Percentiles rank a stretch among this genome's conserved stretches.
These are phyloP conservation scores for Phytopythium montanum DNA, from an alignment of 352 stramenopile genomes.

Conservation along the genomic window DNA sequence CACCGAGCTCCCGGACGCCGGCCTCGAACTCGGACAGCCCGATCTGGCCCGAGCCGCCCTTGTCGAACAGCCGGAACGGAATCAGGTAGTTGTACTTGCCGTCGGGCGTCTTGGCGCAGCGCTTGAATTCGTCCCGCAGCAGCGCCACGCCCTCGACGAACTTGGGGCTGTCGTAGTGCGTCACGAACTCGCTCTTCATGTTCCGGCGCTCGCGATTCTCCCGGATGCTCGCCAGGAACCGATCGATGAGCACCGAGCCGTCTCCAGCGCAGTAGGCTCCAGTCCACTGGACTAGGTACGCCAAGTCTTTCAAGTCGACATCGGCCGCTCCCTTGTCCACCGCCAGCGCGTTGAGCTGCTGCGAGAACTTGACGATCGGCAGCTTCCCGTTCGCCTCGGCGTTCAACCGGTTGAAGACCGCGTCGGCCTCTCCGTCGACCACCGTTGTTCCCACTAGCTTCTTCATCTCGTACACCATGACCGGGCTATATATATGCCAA, in stretches of 20 bases:
- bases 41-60: constrained; percentile 64
- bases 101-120: constrained; percentile 75
- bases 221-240: constrained; percentile 61
- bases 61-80: constrained; percentile 73
- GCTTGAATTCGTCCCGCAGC: constrained; percentile 66
- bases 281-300: constrained; percentile 71
- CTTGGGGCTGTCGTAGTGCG: constrained; percentile 71
- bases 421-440: constrained; percentile 30
- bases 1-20: constrained; percentile 59
- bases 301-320: constrained; percentile 67
- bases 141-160: constrained; percentile 75
- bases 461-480: constrained; percentile 61
- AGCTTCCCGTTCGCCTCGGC: constrained; percentile 67
- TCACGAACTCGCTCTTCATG: constrained; percentile 85
- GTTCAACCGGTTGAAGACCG: constrained; percentile 69
- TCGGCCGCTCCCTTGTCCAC: constrained; percentile 46
- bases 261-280: constrained; percentile 69
- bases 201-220: constrained; percentile 71
- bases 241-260: constrained; percentile 65
- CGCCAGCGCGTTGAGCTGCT: constrained; percentile 53
- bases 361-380: constrained; percentile 49
- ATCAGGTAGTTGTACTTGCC: constrained; percentile 71
- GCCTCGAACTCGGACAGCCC: constrained; percentile 70
- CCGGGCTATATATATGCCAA: not conserved
- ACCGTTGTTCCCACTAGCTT: constrained; percentile 56